Base-by-base conservation (phyloP, 2,329 filamentous ascomycete genomes). In the Aphanoascus verrucosus region DNA sequence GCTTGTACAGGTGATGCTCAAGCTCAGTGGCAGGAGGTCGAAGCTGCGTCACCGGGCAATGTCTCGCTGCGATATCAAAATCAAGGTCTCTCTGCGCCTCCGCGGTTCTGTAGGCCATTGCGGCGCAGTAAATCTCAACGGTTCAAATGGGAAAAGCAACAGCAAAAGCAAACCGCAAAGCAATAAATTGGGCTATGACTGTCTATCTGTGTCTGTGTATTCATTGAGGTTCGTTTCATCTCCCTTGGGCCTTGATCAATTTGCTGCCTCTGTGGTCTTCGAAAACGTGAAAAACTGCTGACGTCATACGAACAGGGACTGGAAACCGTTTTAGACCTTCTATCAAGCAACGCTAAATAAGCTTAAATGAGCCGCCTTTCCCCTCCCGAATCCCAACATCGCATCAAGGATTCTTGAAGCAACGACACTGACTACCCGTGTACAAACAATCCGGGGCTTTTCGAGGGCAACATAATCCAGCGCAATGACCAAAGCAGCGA, bases 21-120 rank as follows among this genome's bases (percentile, higher is more conserved):
- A 53, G 42, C 31, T 41, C 38, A 32, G 19, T 35, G 20, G 51
- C 45, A 15, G 51, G 35, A 8, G 42, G 40, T n/a, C 34, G 52
- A 54, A 49, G 46, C 46, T 38, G 46, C 28, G 38, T 54, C 35
- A 17, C 46, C 23, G 46, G 32, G 12, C 46, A 49, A 40, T 49
- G 19, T 8, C 28, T 49, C 15, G 38, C 46, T 1, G 46, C 15
- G n/a, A 40, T 49, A 20, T 49, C 46, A 19, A 49, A 49, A 34
- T 49, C 46, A 12, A 49, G 46, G 3, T 20, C 17, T 20, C 28
- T 37, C 12, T 40, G 32, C 9, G 11, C 34, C 12, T 49, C n/a
- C 12, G 7, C 23, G n/a, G 34, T 49, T 38, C 12, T 49, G 31
- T 15, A 4, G 23, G 46, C 46, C 46, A 49, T 49, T 37, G 11